Base-by-base conservation (phyloP, 768 basidiomycete species). In the Asterophora lycoperdoides region DNA sequence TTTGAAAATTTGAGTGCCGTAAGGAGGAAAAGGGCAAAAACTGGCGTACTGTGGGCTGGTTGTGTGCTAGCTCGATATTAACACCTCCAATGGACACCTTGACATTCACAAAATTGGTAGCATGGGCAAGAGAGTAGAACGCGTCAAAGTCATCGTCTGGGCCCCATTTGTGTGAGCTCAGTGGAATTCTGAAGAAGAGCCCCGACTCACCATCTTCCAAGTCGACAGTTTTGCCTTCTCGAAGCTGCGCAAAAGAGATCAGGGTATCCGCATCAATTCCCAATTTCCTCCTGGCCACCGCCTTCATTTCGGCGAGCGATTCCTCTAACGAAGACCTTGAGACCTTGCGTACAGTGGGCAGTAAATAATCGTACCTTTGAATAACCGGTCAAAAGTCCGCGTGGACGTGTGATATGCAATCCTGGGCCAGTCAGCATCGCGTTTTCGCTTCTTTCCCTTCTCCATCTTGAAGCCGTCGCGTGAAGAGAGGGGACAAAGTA, bases 111-210 rank as follows among this genome's bases (percentile, higher is more conserved):
- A 64, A 46, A 13, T 61, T 61, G 3, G 60, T 56, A 8, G 69
- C 58, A 44, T 64, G 66, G 17, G 80, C 70, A 32, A 77, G 64
- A 11, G 75, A 67, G 48, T 68, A 64, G 63, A 90, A 87, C 1
- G 86, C 87, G 46, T 84, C 82, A 53, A 89, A 90, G 63, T 91
- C 89, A 33, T 85, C 88, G 37, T 88, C 89, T 91, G 54, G 8
- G 53, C 35, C 18, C 17, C 8, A 49, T 41, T 39, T 33, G 46
- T 15, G n/a, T 44, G 48, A 23, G 23, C 23, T 44, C 43, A 42
- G 38, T 18, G 7, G 29, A 40, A 44, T 41, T 45, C 13, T 44
- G 18, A 44, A 28, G 14, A 44, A 28, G 13, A 44, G 34, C 8
- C 32, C 30, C 15, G 13, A 62, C 73, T 52, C 56, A 88, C 89